These are phyloP conservation scores for Microdochium nivale DNA, from an alignment of 2,329 filamentous ascomycete genomes.

Conservation along the genomic window DNA sequence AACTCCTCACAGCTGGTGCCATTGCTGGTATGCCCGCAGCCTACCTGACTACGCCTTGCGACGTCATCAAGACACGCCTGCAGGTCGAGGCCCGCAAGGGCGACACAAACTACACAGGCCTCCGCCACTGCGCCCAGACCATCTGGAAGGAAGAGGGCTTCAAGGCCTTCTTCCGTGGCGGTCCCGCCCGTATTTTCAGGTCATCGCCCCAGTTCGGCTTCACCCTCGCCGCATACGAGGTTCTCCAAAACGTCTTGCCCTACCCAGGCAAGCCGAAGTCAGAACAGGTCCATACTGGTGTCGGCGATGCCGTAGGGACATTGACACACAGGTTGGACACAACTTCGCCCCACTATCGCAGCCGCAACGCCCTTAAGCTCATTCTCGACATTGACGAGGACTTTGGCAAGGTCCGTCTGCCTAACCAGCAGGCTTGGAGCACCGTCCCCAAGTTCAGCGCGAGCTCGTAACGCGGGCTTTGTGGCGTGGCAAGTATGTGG, in stretches of 20 bases:
- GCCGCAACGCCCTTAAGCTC: constrained; percentile 88
- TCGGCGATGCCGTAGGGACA: constrained; percentile 54
- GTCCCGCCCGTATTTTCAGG: constrained; percentile 86
- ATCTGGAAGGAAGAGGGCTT: constrained; percentile 89
- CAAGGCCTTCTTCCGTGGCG: constrained; percentile 96
- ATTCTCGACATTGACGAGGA: constrained; percentile 91
- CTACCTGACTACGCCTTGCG: constrained; percentile 93
- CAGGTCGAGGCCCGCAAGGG: constrained; percentile 97
- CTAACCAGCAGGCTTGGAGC: constrained; percentile 44
- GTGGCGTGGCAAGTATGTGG: neutral
- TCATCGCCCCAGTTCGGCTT: constrained; percentile 98
- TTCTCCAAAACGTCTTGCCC: constrained; percentile 74
- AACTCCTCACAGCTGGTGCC: constrained; percentile 88
- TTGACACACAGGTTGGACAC: constrained; percentile 49
- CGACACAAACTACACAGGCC: constrained; percentile 76
- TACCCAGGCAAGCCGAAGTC: constrained; percentile 55
- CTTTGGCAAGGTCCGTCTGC: constrained; percentile 68
- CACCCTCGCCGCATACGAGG: constrained; percentile 90
- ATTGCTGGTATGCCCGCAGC: constrained; percentile 88
- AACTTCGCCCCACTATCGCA: constrained; percentile 47
- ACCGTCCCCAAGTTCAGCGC: constrained; percentile 27
- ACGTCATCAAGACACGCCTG: constrained; percentile 97
- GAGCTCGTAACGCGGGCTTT: neutral
- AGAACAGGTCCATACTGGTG: constrained; percentile 47
- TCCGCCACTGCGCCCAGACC: constrained; percentile 77